These are phyloP conservation scores for Nevesoporus exiguus DNA, from an alignment of 768 basidiomycete species.

Conservation along the genomic window DNA sequence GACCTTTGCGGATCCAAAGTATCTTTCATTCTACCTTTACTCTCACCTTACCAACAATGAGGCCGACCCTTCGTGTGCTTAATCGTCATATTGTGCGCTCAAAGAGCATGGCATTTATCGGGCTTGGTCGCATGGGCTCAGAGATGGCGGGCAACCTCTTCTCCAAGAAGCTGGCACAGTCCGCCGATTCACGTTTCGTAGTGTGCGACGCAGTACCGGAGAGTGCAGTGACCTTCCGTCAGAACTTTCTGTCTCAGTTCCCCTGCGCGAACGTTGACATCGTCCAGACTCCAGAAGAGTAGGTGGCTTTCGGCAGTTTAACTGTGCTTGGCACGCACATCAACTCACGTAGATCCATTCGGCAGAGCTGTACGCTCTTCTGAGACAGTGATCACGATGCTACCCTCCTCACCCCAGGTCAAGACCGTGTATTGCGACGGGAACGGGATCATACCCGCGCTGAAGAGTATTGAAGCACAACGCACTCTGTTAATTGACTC, in stretches of 20 bases:
- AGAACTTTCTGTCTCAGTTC: constrained; percentile 52
- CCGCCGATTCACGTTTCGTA: constrained; percentile 56
- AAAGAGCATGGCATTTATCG: constrained; percentile 72
- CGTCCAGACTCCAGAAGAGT: constrained; percentile 70
- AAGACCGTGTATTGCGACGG: constrained; percentile 62
- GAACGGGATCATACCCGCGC: constrained; percentile 61
- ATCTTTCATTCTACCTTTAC: neutral
- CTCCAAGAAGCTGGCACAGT: constrained; percentile 60
- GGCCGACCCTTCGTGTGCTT: constrained; percentile 42
- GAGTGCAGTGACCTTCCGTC: constrained; percentile 52
- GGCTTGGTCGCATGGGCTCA: constrained; percentile 84
- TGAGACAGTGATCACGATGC: constrained; percentile 78
- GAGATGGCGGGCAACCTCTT: constrained; percentile 87
- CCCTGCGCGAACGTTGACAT: constrained; percentile 58
- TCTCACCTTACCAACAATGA: constrained; percentile 38
- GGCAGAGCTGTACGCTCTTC: constrained; percentile 62
- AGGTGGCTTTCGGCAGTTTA: constrained; percentile 31
- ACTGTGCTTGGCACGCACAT: neutral
- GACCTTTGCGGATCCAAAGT: neutral
- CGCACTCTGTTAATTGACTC: constrained; percentile 79
- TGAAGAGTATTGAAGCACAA: constrained; percentile 39
- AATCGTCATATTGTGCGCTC: constrained; percentile 36
- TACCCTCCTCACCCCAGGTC: constrained; percentile 90
- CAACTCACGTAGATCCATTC: constrained; percentile 12
- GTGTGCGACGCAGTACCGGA: constrained; percentile 76